Base-by-base conservation (phyloP, 306 rosid species). In the Begonia loranthoides region DNA sequence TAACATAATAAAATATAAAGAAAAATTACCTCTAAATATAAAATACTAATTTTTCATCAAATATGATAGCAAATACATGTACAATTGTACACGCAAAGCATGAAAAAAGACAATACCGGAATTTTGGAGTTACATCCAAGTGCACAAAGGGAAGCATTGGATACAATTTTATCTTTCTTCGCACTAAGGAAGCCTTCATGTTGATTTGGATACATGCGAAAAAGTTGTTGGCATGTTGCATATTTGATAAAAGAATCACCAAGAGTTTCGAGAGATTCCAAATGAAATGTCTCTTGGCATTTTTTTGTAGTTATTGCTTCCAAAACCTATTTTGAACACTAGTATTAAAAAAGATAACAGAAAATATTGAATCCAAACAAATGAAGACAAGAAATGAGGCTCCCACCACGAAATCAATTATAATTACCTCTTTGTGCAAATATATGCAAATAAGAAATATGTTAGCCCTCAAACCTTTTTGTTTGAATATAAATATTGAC, bases 161-260 rank as follows among this genome's bases (percentile, higher is more conserved):
- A 79, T 55, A 89, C 66, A 4, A 89, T 82, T 61, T 58, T 81
- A 2, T 66, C 70, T 65, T 75, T 89, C 72, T 77, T 84, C 28
- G 62, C 17, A 67, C 62, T 82, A 14, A 84, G 93, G 57, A 84
- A 81, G 41, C 95, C 97, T 67, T 89, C 95, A 6, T 79, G 90
- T 50, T 75, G 60, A 61, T 66, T 72, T 54, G 70, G 76, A 66
- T 62, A 57, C 46, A 61, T 54, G 14, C 63, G 62, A 24, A 82
- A 89, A 38, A 89, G 90, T 10, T 89, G 79, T 53, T 73, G 89
- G 51, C 94, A 52, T 10, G 71, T 63, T 19, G 85, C 94, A 62
- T 82, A 89, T 72, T 89, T 89, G 24, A 89, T 72, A 70, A 84
- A 89, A 39, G 97, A 89, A 73, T 89, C 97, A 47, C 97, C 97